Conservation (phyloP, 2,329 filamentous ascomycete species). For the Exophiala xenobiotica region DNA sequence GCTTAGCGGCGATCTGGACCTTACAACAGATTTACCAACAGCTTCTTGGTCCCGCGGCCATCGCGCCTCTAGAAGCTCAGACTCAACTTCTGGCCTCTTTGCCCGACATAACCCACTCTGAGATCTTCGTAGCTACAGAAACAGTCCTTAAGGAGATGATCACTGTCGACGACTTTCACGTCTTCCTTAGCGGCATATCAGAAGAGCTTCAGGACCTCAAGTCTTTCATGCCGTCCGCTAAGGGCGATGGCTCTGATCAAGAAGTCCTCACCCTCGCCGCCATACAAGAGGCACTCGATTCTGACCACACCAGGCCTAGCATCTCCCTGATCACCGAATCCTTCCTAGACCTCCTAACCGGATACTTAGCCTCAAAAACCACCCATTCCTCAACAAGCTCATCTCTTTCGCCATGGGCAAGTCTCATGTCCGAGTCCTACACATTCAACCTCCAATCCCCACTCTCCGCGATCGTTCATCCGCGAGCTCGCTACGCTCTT, state of each 20-base stretch:
- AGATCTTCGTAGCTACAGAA: conserved; percentile 12
- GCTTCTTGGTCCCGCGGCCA: not conserved
- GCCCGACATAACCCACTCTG: conserved; percentile 9
- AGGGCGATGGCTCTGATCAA: not conserved
- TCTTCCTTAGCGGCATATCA: not conserved
- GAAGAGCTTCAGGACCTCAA: conserved; percentile 1
- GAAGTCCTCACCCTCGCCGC: not conserved
- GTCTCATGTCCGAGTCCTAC: conserved; percentile 58
- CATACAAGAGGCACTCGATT: not conserved
- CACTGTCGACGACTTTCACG: not conserved
- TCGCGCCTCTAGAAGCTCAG: conserved; percentile 8
- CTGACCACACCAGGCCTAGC: not conserved
- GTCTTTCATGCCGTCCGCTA: not conserved
- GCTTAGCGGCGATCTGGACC: conserved; percentile 8
- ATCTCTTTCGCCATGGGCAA: conserved; percentile 40
- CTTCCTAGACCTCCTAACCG: conserved; percentile 2
- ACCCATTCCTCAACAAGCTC: conserved; percentile 1
- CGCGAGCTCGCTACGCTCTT: conserved; percentile 57
- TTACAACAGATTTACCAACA: conserved; percentile 11
- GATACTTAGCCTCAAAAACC: conserved; percentile 5
- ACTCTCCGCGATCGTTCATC: conserved; percentile 57
- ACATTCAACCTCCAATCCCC: conserved; percentile 59
- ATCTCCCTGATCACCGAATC: not conserved
- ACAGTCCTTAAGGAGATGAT: not conserved
- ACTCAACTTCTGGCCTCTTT: conserved; percentile 12